Percentiles rank a stretch among this genome's conserved stretches.
phyloP scores from a whole-genome alignment of 2,329 filamentous ascomycete genomes.

The Sphaerostilbella broomeana region DNA sequence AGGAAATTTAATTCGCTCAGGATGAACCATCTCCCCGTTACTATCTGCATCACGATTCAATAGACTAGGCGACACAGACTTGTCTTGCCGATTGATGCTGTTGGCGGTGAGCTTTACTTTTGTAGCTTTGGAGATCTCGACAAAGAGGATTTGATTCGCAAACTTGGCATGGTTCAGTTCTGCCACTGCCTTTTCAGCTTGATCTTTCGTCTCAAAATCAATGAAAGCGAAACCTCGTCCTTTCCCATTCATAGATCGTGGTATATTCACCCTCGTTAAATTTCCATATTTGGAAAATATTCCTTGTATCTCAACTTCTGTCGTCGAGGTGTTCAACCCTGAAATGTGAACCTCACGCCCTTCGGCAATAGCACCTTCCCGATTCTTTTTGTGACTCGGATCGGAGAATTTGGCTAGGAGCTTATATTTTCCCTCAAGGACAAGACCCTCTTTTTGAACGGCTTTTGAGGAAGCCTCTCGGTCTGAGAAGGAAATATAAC shows the following conservation, averaged over 20 bases:
- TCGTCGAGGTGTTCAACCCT: conserved; percentile 56
- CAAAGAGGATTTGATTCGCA: conserved; percentile 59
- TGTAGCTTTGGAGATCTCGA: conserved; percentile 52
- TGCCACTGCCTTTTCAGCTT: conserved; percentile 58
- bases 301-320: conserved; percentile 62
- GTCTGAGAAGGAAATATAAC: conserved; percentile 84
- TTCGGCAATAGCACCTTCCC: conserved; percentile 76
- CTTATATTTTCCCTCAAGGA: conserved; percentile 61
- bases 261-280: conserved; percentile 65
- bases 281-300: conserved; percentile 70
- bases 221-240: conserved; percentile 77
- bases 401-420: conserved; percentile 80
- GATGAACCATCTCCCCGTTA: conserved; percentile 34
- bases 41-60: conserved; percentile 30
- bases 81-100: conserved; percentile 27
- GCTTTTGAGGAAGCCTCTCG: conserved; percentile 63
- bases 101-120: conserved; percentile 52
- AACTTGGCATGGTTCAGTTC: conserved; percentile 67
- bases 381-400: conserved; percentile 67
- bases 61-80: conserved; percentile 30
- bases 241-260: conserved; percentile 59
- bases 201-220: conserved; percentile 63
- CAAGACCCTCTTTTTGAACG: conserved; percentile 62
- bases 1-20: conserved; percentile 11
- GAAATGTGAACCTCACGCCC: conserved; percentile 78